A percentile compares a stretch with the other conserved stretches of the same genome.
These are phyloP conservation scores for Eimeria mitis DNA, from an alignment of 169 alveolate genomes.

Conservation along the genomic window DNA sequence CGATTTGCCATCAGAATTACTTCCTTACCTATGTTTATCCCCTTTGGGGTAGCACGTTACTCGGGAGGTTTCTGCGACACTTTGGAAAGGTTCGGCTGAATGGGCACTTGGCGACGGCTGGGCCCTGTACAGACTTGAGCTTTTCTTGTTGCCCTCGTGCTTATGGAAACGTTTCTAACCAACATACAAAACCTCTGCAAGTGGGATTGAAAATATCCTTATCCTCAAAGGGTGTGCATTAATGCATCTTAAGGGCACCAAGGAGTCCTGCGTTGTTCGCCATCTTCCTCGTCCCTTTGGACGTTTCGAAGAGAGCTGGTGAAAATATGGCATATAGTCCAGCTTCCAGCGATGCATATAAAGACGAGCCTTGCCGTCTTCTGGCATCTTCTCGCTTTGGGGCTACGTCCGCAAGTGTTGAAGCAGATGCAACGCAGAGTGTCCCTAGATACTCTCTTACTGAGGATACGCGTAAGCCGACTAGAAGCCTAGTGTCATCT, in stretches of 20 bases:
- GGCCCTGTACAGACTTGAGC: neutral
- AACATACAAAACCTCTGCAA: neutral
- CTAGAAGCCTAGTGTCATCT: neutral
- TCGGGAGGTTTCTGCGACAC: neutral
- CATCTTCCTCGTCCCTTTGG: neutral
- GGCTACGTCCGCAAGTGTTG: slow-evolving; percentile 67
- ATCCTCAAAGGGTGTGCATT: slow-evolving; percentile 4
- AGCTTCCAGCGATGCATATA: slow-evolving; percentile 5
- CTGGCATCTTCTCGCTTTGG: slow-evolving; percentile 45
- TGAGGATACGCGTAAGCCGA: slow-evolving; percentile 25
- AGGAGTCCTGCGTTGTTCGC: neutral
- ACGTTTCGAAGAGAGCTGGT: neutral
- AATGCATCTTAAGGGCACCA: neutral
- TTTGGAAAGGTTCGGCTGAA: neutral
- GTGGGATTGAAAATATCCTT: neutral
- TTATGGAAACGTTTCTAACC: neutral
- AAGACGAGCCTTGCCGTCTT: slow-evolving; percentile 17
- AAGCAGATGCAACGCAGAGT: slow-evolving; percentile 31
- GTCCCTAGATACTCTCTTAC: neutral
- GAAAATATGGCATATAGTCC: slow-evolving; percentile 28
- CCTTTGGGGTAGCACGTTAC: neutral
- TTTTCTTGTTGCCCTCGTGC: neutral
- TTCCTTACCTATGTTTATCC: neutral
- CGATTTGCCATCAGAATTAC: neutral
- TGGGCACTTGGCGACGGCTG: neutral